phyloP scores from a whole-genome alignment of 2,329 filamentous ascomycete species.

The Fusarium pininemorale region DNA sequence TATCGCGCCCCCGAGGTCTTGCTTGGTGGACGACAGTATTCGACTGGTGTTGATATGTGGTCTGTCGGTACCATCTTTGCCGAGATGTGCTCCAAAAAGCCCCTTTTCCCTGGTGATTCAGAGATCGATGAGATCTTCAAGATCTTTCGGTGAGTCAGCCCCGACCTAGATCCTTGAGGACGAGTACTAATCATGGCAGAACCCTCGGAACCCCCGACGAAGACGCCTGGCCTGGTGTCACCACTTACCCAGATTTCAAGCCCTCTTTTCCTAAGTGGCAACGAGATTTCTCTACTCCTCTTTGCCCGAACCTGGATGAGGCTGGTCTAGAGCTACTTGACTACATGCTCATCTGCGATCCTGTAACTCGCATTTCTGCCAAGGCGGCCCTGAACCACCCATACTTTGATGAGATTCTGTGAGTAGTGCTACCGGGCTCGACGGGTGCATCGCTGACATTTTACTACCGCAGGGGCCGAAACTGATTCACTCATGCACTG shows the following conservation, averaged over 20 bases:
- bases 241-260: conserved; percentile 93
- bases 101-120: conserved; percentile 91
- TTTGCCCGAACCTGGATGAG: conserved; percentile 79
- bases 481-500: not conserved
- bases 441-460: accelerated
- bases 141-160: conserved; percentile 72
- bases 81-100: conserved; percentile 95
- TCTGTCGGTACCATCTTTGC: conserved; percentile 94
- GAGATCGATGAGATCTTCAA: conserved; percentile 58
- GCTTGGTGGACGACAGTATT: conserved; percentile 89
- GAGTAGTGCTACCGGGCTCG: not conserved
- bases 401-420: conserved; percentile 69
- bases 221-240: conserved; percentile 86
- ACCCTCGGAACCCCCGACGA: conserved; percentile 86
- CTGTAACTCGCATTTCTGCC: conserved; percentile 84
- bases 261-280: conserved; percentile 91
- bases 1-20: conserved; percentile 92
- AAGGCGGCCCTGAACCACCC: conserved; percentile 87
- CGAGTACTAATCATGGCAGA: conserved; percentile 49
- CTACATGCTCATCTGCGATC: conserved; percentile 84
- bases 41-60: conserved; percentile 96
- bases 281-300: conserved; percentile 70
- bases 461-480: not conserved
- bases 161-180: not conserved
- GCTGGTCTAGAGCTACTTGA: conserved; percentile 74